Evolutionary conservation across 2,329 filamentous ascomycete species (phyloP), one percentile per base, ranked within the genome.

Genomic region (Aspergillus ibericus): DNA sequence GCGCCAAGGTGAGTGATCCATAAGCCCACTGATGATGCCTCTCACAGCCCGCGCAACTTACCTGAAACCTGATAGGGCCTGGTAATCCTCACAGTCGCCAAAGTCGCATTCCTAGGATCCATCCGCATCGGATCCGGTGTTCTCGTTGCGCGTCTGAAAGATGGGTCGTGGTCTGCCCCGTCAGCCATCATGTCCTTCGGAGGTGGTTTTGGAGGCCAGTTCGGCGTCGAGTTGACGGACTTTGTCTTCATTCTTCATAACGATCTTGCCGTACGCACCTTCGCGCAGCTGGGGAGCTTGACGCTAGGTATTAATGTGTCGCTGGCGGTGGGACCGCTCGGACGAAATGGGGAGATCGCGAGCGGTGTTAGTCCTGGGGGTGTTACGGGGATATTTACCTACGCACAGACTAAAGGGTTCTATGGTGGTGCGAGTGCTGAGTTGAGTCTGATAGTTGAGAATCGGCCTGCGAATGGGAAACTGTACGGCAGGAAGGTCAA

Each of bases 161-260:
- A 80, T 68, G 78, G 77, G 22, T 70, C 68, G 32, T 81, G 79
- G 79, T 80, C 78, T 8, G 77, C 78, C 4, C 79, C 79, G 1
- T 80, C 78, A 2, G 79, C 78, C 5, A 74, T 81, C 38, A 74
- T 72, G 6, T 77, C 75, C 2, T 73, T 70, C 4, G 79, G 79
- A 16, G 70, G 74, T 27, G 78, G 77, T 4, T 74, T 78, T 49
- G 78, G 78, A 18, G 77, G 78, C 34, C 77, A 78, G 57, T 74
- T 80, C 44, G 79, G 79, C 5, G 73, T 80, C 55, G 79, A 81
- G 62, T 64, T 80, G 22, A 81, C 79, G 7, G 78, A 81, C 63
- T 98, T 98, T 71, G 93, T 99, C 72, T 97, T 98, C 77, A 96
- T 98, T 61, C 86, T 99, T 63, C 98, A 97, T n/a, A 61, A 22